Percentiles rank a stretch among this genome's conserved stretches.
These are phyloP conservation scores for Lolium rigidum DNA, from an alignment of 176 grass and related monocot species.

Conservation along the genomic window DNA sequence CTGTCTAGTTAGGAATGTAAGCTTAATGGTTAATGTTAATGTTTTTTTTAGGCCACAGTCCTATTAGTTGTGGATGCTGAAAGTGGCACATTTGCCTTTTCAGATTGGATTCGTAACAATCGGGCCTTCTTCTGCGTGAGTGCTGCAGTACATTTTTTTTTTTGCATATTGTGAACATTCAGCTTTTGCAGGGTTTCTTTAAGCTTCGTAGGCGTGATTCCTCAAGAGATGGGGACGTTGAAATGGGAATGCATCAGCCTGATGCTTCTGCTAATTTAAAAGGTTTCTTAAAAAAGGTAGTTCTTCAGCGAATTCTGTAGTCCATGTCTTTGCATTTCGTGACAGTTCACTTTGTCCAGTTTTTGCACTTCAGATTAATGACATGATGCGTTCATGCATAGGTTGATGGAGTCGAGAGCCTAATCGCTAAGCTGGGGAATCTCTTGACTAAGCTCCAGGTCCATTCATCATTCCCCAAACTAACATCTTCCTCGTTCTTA, in stretches of 20 bases:
- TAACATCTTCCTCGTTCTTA: background rate
- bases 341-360: slow-evolving; percentile 5
- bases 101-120: background rate
- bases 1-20: background rate
- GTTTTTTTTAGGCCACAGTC: background rate
- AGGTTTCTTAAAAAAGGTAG: slow-evolving; percentile 83
- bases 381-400: slow-evolving; percentile 47
- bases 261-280: slow-evolving; percentile 72
- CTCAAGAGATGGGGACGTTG: slow-evolving; percentile 74
- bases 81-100: slow-evolving; percentile 14
- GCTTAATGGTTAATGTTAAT: slow-evolving; percentile 5
- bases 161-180: slow-evolving; percentile 18
- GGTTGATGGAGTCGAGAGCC: slow-evolving; percentile 80
- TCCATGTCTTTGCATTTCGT: background rate
- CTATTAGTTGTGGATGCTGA: slow-evolving; percentile 24
- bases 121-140: background rate
- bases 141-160: background rate
- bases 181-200: slow-evolving; percentile 71
- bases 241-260: slow-evolving; percentile 76
- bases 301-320: slow-evolving; percentile 22
- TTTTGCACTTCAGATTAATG: slow-evolving; percentile 15
- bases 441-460: slow-evolving; percentile 92
- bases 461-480: slow-evolving; percentile 23
- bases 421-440: slow-evolving; percentile 72
- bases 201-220: slow-evolving; percentile 63